Evolutionary conservation across 2,329 filamentous ascomycete species (phyloP).

Genomic region (Apiospora malaysiana): DNA sequence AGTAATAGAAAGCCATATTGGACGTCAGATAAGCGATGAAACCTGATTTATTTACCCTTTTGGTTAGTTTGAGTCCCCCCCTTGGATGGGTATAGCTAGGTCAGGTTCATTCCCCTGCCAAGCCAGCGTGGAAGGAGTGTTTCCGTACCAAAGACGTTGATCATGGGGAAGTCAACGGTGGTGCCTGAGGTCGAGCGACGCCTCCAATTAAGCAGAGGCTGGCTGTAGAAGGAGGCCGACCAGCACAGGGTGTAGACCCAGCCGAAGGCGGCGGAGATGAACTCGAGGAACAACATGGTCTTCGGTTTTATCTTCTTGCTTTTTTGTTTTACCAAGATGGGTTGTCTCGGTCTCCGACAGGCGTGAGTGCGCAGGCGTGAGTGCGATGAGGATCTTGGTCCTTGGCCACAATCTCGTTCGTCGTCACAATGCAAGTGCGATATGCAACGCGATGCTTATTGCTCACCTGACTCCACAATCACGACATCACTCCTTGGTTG

Average conservation of each 20-base stretch:
- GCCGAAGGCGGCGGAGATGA: conserved; percentile 67
- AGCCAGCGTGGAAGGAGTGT: not conserved
- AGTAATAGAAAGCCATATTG: conserved; percentile 78
- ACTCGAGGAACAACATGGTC: conserved; percentile 49
- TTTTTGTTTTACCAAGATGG: no score
- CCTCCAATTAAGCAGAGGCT: conserved; percentile 79
- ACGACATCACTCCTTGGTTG: not conserved
- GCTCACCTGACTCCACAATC: not conserved
- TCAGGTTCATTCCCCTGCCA: not conserved
- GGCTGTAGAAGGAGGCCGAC: conserved; percentile 93
- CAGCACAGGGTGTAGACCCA: conserved; percentile 80
- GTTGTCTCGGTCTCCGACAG: not conserved
- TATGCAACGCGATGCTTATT: not conserved
- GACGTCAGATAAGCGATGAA: conserved; percentile 79
- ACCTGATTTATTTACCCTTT: conserved; percentile 48
- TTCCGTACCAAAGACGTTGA: conserved; percentile 67
- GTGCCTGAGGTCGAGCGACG: conserved; percentile 82
- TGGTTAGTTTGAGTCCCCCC: conserved; percentile 12
- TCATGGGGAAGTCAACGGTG: conserved; percentile 84
- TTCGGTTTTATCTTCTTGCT: no score
- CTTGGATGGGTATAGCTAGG: not conserved
- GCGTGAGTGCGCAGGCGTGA: not conserved
- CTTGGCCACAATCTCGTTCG: not conserved
- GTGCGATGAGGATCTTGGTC: not conserved
- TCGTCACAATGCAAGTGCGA: not conserved